A percentile compares a stretch with the other conserved stretches of the same genome.
phyloP scores from a whole-genome alignment of 208 protist species.

The Crithidia expoeki region DNA sequence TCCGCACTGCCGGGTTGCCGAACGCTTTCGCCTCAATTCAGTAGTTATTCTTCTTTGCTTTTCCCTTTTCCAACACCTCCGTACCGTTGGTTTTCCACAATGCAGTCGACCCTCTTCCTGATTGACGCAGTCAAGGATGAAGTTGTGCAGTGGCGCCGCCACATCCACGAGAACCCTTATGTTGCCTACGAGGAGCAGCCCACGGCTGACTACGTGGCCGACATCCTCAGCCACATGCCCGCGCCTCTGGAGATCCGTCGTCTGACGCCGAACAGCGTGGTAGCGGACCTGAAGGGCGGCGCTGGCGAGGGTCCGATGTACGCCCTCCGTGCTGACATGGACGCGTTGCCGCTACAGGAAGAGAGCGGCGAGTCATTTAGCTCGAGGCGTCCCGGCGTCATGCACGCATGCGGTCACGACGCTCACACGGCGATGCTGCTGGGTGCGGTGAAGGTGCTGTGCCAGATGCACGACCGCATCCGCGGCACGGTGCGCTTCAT shows the following conservation, averaged over 20 bases:
- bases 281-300: slow-evolving; percentile 66
- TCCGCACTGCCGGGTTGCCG: neutral
- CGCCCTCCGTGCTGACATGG: slow-evolving; percentile 68
- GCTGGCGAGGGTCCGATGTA: slow-evolving; percentile 55
- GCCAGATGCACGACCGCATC: slow-evolving; percentile 48
- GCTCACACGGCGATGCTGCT: slow-evolving; percentile 75
- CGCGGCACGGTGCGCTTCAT: slow-evolving; percentile 72
- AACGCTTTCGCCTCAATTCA: neutral
- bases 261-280: slow-evolving; percentile 55
- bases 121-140: slow-evolving; percentile 27
- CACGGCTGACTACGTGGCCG: slow-evolving; percentile 76
- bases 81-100: neutral
- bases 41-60: neutral
- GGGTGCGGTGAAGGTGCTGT: slow-evolving; percentile 62
- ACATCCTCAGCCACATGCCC: slow-evolving; percentile 50
- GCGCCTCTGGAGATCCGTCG: slow-evolving; percentile 52
- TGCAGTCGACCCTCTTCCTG: slow-evolving; percentile 14
- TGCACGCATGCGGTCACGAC: slow-evolving; percentile 77
- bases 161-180: slow-evolving; percentile 73
- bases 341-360: slow-evolving; percentile 70
- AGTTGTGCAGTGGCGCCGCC: slow-evolving; percentile 74
- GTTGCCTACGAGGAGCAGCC: slow-evolving; percentile 68
- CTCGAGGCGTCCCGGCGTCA: slow-evolving; percentile 58
- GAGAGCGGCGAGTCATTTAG: slow-evolving; percentile 54
- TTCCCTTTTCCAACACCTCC: neutral